These are phyloP conservation scores for Penicillium malachiteum DNA, from an alignment of 495 filamentous ascomycete species.

Conservation along the genomic window DNA sequence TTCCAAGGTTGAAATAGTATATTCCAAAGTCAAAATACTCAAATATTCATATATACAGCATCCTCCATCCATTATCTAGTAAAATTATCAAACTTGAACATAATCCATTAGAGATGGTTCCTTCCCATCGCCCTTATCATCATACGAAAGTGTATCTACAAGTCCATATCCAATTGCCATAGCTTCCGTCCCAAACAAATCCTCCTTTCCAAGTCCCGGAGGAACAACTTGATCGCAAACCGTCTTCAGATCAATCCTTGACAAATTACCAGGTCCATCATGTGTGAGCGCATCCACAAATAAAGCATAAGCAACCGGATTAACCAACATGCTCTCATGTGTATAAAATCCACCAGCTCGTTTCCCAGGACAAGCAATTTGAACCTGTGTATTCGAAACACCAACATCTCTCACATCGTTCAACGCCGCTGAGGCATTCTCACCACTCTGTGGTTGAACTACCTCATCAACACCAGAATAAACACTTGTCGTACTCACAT, in stretches of 20 bases:
- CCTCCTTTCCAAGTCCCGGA: slow-evolving; percentile 31
- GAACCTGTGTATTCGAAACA: slow-evolving; percentile 44
- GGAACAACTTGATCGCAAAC: slow-evolving; percentile 30
- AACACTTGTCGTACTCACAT: slow-evolving; percentile 46
- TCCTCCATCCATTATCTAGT: too few relatives aligned
- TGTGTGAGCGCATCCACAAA: slow-evolving; percentile 42
- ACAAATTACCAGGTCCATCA: slow-evolving; percentile 33
- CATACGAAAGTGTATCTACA: slow-evolving; percentile 10
- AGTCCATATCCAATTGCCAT: slow-evolving; percentile 2
- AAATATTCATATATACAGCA: too few relatives aligned
- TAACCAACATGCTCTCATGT: slow-evolving; percentile 40
- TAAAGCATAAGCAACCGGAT: slow-evolving; percentile 39
- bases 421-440: slow-evolving; percentile 39
- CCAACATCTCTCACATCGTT: slow-evolving; percentile 32
- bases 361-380: slow-evolving; percentile 31
- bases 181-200: slow-evolving; percentile 37
- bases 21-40: too few relatives aligned
- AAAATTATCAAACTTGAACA: too few relatives aligned
- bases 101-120: slow-evolving; percentile 11
- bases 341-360: slow-evolving; percentile 34
- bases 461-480: slow-evolving; percentile 42
- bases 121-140: neutral
- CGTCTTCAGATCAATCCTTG: slow-evolving; percentile 21
- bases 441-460: slow-evolving; percentile 44
- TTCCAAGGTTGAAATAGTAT: too few relatives aligned